Evolutionary conservation across 2,329 filamentous ascomycete genomes (phyloP).

Genomic region (Colletotrichum spinosum): DNA sequence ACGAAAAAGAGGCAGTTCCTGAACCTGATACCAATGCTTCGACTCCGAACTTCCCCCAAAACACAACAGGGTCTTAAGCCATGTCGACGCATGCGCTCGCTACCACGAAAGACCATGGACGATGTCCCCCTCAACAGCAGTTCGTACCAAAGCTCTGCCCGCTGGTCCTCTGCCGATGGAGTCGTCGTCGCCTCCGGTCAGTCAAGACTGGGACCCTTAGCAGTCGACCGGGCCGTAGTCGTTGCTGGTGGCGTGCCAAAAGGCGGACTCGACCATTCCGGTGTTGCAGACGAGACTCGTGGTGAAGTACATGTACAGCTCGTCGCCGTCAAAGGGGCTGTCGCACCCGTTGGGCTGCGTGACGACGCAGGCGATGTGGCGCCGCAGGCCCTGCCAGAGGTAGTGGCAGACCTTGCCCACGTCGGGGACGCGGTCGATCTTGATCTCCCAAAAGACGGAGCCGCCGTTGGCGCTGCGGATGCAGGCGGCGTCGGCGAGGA

Average conservation of each 20-base stretch:
- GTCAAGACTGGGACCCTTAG: not conserved
- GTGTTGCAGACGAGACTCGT: conserved; percentile 5
- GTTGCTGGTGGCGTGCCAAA: conserved; percentile 17
- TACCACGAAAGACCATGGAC: no score
- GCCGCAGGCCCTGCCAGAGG: not conserved
- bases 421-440: conserved; percentile 2
- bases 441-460: conserved; percentile 14
- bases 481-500: not conserved
- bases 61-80: no score
- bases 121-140: no score
- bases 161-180: no score
- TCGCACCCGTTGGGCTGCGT: conserved; percentile 10
- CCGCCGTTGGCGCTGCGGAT: not conserved
- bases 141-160: no score
- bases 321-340: not conserved
- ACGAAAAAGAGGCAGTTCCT: no score
- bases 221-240: conserved; percentile 2
- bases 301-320: conserved; percentile 19
- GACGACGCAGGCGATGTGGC: not conserved
- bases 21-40: no score
- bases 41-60: no score
- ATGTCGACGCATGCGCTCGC: no score
- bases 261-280: conserved; percentile 1
- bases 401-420: not conserved
- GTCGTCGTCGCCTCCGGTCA: no score